phyloP scores from a whole-genome alignment of 2,329 filamentous ascomycete species.

The Emergomyces africanus region DNA sequence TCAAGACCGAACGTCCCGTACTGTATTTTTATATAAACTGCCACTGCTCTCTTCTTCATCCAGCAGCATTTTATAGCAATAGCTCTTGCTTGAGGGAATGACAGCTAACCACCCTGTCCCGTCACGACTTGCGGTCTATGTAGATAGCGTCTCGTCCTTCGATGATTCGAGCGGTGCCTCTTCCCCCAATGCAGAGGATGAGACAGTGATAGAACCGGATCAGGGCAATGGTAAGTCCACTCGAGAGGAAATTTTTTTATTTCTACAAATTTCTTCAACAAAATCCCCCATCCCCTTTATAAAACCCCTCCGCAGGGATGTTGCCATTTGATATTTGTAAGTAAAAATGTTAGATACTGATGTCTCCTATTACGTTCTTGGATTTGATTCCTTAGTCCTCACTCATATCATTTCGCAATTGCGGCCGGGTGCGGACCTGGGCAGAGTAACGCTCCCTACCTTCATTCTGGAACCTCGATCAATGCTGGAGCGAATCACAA shows the following conservation, averaged over 20 bases:
- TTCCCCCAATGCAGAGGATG: conserved; percentile 49
- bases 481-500: conserved; percentile 97
- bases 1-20: conserved; percentile 5
- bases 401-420: conserved; percentile 96
- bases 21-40: neutral
- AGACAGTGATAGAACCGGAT: conserved; percentile 73
- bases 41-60: conserved; percentile 1
- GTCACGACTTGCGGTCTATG: conserved; percentile 6
- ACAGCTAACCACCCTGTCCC: conserved; percentile 14
- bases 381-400: conserved; percentile 51
- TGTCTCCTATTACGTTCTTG: neutral
- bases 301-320: no score
- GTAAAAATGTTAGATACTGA: conserved; percentile 2
- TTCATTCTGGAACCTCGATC: conserved; percentile 96
- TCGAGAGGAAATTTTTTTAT: neutral
- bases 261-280: neutral
- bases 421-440: conserved; percentile 86
- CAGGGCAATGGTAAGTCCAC: conserved; percentile 72
- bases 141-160: conserved; percentile 42
- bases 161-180: conserved; percentile 37
- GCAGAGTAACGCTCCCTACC: conserved; percentile 84
- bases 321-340: no score
- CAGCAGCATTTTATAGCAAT: neutral
- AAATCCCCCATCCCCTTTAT: no score
- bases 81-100: conserved; percentile 10